These are phyloP conservation scores for Globisporangium cystogenes DNA, from an alignment of 352 stramenopile species.

Conservation along the genomic window DNA sequence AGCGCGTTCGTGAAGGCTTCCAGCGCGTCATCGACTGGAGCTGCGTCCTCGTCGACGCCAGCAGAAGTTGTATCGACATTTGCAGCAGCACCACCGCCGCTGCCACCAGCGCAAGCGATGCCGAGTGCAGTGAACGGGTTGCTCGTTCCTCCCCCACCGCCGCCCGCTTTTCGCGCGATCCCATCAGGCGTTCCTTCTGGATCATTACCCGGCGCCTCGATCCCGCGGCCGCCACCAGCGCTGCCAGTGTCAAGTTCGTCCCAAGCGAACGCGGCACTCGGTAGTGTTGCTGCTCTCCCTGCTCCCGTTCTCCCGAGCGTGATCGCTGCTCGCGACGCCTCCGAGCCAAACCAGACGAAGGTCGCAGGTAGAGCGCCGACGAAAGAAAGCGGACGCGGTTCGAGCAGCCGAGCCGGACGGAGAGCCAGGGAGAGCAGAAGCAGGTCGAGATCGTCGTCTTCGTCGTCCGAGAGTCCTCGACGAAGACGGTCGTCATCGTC, in stretches of 20 bases:
- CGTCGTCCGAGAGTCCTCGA: neutral
- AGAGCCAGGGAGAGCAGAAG: neutral
- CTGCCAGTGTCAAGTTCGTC: neutral
- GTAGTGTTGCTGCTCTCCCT: neutral
- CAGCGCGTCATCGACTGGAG: neutral
- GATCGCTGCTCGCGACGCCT: neutral
- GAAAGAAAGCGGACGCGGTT: neutral
- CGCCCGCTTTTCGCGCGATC: neutral
- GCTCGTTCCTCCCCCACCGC: neutral
- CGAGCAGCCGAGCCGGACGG: neutral
- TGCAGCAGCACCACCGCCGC: neutral
- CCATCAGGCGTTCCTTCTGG: neutral
- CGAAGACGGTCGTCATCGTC: conserved; percentile 1
- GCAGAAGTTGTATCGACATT: neutral
- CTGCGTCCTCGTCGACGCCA: neutral
- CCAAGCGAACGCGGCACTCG: neutral
- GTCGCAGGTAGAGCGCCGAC: neutral
- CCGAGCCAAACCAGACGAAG: neutral
- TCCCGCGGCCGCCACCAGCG: too few relatives aligned
- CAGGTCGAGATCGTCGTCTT: neutral
- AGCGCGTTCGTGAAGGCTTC: conserved; percentile 22
- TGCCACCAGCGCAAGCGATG: neutral
- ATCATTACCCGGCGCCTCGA: neutral
- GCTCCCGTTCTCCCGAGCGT: neutral
- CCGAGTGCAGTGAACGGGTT: neutral